Percentiles rank a stretch among this genome's conserved stretches.
phyloP scores from a whole-genome alignment of 192 early-diverging fungal genomes.

The Backusella tuberculispora region DNA sequence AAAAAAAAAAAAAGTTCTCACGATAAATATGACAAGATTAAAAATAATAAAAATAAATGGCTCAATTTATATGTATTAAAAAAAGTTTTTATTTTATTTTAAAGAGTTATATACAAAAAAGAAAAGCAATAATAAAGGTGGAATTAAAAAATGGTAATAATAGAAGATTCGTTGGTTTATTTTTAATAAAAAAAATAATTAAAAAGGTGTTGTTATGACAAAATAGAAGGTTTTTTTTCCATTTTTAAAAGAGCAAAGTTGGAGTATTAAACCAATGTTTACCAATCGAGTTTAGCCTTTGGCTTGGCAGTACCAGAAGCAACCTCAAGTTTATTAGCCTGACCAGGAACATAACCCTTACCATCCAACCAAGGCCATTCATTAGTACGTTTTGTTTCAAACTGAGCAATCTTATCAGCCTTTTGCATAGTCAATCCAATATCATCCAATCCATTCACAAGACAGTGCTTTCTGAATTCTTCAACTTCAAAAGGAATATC shows the following conservation, averaged over 20 bases:
- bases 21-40: too few relatives aligned
- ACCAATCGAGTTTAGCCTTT: constrained; percentile 44
- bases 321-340: constrained; percentile 25
- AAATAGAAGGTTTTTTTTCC: not conserved
- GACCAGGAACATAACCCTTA: constrained; percentile 35
- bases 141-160: too few relatives aligned
- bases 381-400: constrained; percentile 53
- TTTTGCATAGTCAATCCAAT: constrained; percentile 75
- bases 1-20: too few relatives aligned
- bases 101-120: too few relatives aligned
- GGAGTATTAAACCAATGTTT: not conserved
- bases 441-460: constrained; percentile 74
- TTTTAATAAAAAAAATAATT: too few relatives aligned
- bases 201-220: not conserved
- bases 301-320: constrained; percentile 11
- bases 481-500: constrained; percentile 62
- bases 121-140: too few relatives aligned
- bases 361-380: constrained; percentile 73
- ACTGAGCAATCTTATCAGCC: constrained; percentile 49
- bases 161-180: too few relatives aligned
- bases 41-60: too few relatives aligned
- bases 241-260: not conserved
- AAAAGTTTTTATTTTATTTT: too few relatives aligned
- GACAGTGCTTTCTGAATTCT: constrained; percentile 60
- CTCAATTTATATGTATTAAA: too few relatives aligned